Evolutionary conservation across 1,284 basidiomycete genomes (phyloP).

Genomic region (Moesziomyces sp.): DNA sequence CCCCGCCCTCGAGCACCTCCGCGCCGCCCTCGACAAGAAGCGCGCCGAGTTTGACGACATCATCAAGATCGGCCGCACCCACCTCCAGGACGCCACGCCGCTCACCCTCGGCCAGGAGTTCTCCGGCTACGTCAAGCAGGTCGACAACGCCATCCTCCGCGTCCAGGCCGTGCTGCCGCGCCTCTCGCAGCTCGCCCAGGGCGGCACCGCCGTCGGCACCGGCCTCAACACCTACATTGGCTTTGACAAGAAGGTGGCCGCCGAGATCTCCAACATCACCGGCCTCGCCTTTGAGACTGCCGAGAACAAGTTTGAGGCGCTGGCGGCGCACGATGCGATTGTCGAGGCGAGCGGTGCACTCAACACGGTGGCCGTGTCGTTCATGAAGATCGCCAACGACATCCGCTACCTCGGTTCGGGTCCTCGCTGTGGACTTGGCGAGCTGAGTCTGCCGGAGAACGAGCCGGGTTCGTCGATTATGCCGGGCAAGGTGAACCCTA

Average conservation of each 20-base stretch:
- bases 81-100: slow-evolving; percentile 96
- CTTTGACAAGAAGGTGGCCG: slow-evolving; percentile 93
- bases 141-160: slow-evolving; percentile 89
- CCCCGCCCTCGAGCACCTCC: slow-evolving; percentile 85
- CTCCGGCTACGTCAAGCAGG: slow-evolving; percentile 95
- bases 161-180: slow-evolving; percentile 85
- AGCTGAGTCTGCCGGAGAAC: slow-evolving; percentile 94
- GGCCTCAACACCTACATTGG: slow-evolving; percentile 96
- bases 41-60: slow-evolving; percentile 73
- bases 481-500: slow-evolving; percentile 99
- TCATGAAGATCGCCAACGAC: slow-evolving; percentile 99
- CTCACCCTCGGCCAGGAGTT: slow-evolving; percentile 98
- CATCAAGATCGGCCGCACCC: slow-evolving; percentile 98
- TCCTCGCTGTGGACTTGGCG: slow-evolving; percentile 95
- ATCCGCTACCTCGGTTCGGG: slow-evolving; percentile 98
- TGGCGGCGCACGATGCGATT: slow-evolving; percentile 95
- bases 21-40: slow-evolving; percentile 84
- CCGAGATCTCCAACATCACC: slow-evolving; percentile 90
- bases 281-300: slow-evolving; percentile 93
- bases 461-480: slow-evolving; percentile 99
- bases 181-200: slow-evolving; percentile 90
- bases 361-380: slow-evolving; percentile 90
- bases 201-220: slow-evolving; percentile 96
- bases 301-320: slow-evolving; percentile 99
- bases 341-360: slow-evolving; percentile 96